Base-by-base conservation (phyloP, 2,329 filamentous ascomycete genomes). In the Pseudogymnoascus sp. region DNA sequence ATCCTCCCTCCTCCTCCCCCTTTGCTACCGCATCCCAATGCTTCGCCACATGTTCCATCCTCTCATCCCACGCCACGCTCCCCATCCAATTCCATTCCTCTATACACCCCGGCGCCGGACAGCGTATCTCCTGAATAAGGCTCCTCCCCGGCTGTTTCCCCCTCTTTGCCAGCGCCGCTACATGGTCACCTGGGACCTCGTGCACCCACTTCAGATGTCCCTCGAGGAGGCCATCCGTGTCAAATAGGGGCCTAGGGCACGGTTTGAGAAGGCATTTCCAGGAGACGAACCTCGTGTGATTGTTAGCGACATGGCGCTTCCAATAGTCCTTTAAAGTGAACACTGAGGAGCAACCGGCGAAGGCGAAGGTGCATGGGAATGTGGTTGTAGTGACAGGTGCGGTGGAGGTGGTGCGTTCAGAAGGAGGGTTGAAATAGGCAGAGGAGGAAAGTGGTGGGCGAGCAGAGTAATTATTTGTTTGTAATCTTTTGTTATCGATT, bases 151-250 rank as follows among this genome's bases (percentile, higher is more conserved):
- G 23, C 12, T 14, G 23, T 23, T 49, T 14, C 14, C 43, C 43
- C 23, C 4, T 49, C 12, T 28, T n/a, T 9, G n/a, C 23, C 43
- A 49, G 43, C 43, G 12, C 43, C 43, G 43, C 43, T 9, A 45
- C 25, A 4, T 28, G 14, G 14, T n/a, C 4, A 28, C n/a, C 23
- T 14, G 80, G 73, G 0, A 83, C 81, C 0, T 83, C 79, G 72
- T 97, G 93, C 90, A 96, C 96, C 59, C 93, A 88, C 5, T 90
- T 84, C 2, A 93, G 81, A 71, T 97, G 93, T 70, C 96, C 91
- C 0, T 88, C 91, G 77, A 93, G 96, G 9, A 97, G 83, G 70
- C 97, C 93, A 73, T 96, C 96, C 70, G 92, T 88, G 75, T 96
- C 96, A 79, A 96, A 96, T 9, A 52, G 4, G 8, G 45, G 45